Evolutionary conservation across 352 stramenopile genomes (phyloP).

Genomic region (Globisporangium takayamanum): DNA sequence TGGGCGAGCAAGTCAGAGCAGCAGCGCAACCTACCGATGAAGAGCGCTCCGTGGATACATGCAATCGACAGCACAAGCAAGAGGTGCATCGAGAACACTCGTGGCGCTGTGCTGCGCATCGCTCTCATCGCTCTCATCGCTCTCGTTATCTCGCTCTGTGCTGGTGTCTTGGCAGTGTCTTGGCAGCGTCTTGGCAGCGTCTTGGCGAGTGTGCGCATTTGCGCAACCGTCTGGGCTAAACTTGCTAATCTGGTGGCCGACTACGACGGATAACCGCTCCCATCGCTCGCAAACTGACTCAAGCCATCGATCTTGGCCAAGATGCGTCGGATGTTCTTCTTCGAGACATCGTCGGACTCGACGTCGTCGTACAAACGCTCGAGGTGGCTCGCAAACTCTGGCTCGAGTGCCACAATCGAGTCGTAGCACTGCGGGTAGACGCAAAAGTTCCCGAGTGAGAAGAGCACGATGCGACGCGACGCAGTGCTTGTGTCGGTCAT

Average conservation of each 20-base stretch:
- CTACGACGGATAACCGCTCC: neutral
- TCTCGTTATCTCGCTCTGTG: neutral
- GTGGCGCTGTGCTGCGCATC: neutral
- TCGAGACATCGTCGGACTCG: constrained; percentile 53
- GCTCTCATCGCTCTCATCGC: neutral
- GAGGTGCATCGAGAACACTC: constrained; percentile 1
- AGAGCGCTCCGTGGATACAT: constrained; percentile 6
- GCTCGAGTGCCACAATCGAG: constrained; percentile 33
- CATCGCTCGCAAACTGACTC: neutral
- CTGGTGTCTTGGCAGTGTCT: neutral
- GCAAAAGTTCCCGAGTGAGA: constrained; percentile 89
- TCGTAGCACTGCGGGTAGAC: constrained; percentile 66
- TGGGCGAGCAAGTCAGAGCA: neutral
- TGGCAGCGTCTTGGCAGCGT: too few species aligned
- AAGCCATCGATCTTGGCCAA: constrained; percentile 48
- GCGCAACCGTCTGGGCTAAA: too few species aligned
- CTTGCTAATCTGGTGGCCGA: neutral
- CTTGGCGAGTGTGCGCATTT: neutral
- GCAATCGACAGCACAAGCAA: constrained; percentile 2
- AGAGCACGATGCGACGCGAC: constrained; percentile 84
- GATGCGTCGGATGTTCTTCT: constrained; percentile 67
- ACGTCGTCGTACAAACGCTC: constrained; percentile 58
- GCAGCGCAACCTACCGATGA: constrained; percentile 2
- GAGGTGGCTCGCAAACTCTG: constrained; percentile 34
- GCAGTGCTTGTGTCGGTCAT: constrained; percentile 49